Conservation (phyloP, 2,329 filamentous ascomycete species). For the Lizonia empirigonia region DNA sequence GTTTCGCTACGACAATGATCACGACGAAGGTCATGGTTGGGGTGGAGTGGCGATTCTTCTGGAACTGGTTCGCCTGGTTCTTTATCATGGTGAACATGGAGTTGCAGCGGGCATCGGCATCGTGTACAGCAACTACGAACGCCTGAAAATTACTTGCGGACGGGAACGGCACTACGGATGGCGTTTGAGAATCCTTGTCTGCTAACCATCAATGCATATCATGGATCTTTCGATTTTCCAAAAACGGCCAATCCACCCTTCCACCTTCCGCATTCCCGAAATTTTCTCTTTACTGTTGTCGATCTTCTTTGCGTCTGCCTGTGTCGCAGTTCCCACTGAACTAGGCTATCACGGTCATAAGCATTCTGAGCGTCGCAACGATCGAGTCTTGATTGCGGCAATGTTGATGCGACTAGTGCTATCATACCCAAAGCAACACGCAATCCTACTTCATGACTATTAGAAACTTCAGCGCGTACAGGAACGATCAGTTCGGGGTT, state of each 20-base stretch:
- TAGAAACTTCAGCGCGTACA: too few species aligned
- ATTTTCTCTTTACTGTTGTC: not conserved
- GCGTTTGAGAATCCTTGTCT: slow-evolving; percentile 49
- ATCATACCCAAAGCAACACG: too few species aligned
- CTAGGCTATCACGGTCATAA: not conserved
- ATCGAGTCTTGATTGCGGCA: not conserved
- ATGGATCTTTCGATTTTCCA: slow-evolving; percentile 43
- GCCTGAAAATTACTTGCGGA: slow-evolving; percentile 48
- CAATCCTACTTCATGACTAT: too few species aligned
- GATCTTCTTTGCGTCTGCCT: not conserved
- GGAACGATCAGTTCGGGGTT: too few species aligned
- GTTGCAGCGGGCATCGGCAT: slow-evolving; percentile 46
- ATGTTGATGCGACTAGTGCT: too few species aligned
- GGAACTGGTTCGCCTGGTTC: slow-evolving; percentile 39
- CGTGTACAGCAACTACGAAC: slow-evolving; percentile 47
- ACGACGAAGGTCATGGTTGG: slow-evolving; percentile 39
- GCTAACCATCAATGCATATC: slow-evolving; percentile 50
- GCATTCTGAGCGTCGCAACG: not conserved
- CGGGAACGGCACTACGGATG: slow-evolving; percentile 47
- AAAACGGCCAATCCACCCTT: slow-evolving; percentile 8
- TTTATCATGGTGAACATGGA: slow-evolving; percentile 43
- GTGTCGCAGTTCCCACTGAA: not conserved
- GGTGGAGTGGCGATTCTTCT: slow-evolving; percentile 42
- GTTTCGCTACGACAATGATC: slow-evolving; percentile 34
- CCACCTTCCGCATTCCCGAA: not conserved